phyloP scores from a whole-genome alignment of 1,139 yeast species.

The Taphrina confusa region DNA sequence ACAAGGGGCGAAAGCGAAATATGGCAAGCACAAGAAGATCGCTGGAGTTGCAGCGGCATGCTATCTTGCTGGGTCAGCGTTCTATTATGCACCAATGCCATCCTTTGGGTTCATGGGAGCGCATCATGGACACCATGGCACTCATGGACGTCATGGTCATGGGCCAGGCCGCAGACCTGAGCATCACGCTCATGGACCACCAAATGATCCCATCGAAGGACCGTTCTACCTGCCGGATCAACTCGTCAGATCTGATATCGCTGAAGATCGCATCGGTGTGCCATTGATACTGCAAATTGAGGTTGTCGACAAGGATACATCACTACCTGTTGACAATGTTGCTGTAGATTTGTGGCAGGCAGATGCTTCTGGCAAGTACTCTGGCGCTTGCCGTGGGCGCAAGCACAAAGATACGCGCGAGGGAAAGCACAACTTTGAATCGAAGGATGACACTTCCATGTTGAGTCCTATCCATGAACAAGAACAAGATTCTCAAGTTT shows the following conservation, averaged over 20 bases:
- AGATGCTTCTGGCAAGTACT: constrained; percentile 8
- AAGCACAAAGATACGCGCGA: not conserved
- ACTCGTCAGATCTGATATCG: constrained; percentile 1
- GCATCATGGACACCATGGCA: not conserved
- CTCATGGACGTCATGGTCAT: not conserved
- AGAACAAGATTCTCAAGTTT: too few species aligned
- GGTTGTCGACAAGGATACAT: not conserved
- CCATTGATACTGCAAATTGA: not conserved
- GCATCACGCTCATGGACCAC: constrained; percentile 8
- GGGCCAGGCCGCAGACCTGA: not conserved
- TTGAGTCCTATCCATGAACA: too few species aligned
- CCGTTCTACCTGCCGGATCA: constrained; percentile 9
- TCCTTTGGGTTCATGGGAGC: constrained; percentile 1
- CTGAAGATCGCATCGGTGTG: constrained; percentile 10
- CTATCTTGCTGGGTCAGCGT: not conserved
- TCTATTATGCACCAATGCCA: not conserved
- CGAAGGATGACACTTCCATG: too few species aligned
- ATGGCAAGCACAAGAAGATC: constrained; percentile 1
- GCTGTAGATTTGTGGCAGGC: constrained; percentile 12
- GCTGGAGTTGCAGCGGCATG: constrained; percentile 7
- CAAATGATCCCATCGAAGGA: constrained; percentile 5
- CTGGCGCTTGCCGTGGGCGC: not conserved
- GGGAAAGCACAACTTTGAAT: too few species aligned
- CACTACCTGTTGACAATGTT: constrained; percentile 2
- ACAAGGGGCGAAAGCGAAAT: not conserved